Conservation (phyloP, 495 filamentous ascomycete genomes). For the Pyrenula massariospora region DNA sequence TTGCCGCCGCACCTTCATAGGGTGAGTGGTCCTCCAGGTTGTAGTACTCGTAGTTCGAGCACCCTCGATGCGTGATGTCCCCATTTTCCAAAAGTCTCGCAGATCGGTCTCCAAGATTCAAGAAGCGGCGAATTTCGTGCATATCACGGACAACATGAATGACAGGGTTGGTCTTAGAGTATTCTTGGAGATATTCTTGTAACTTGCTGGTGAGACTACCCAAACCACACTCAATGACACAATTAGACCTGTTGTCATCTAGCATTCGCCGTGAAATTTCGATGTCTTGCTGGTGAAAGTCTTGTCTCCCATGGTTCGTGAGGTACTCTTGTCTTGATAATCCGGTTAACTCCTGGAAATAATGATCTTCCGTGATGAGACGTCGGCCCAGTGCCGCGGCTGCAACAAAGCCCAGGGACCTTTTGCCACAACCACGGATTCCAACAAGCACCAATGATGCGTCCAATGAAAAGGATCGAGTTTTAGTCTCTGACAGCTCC, state of each 20-base stretch:
- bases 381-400: constrained; percentile 61
- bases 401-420: constrained; percentile 67
- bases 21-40: constrained; percentile 44
- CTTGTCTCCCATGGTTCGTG: constrained; percentile 47
- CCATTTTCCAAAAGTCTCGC: constrained; percentile 36
- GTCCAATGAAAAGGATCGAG: constrained; percentile 41
- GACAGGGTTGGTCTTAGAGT: constrained; percentile 55
- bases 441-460: constrained; percentile 70
- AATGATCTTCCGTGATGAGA: constrained; percentile 66
- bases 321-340: constrained; percentile 52
- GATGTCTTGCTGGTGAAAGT: constrained; percentile 52
- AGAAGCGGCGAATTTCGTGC: constrained; percentile 48
- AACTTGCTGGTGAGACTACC: constrained; percentile 44
- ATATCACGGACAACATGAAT: constrained; percentile 63
- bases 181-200: constrained; percentile 45
- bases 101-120: constrained; percentile 48
- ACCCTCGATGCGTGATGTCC: constrained; percentile 45
- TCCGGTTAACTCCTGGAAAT: constrained; percentile 60
- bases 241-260: constrained; percentile 45
- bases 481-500: background rate
- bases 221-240: constrained; percentile 62
- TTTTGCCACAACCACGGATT: constrained; percentile 66
- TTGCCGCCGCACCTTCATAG: constrained; percentile 20
- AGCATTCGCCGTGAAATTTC: constrained; percentile 59
- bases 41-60: constrained; percentile 72